phyloP scores from a whole-genome alignment of 1,284 basidiomycete species.

The Gomphus sp. region DNA sequence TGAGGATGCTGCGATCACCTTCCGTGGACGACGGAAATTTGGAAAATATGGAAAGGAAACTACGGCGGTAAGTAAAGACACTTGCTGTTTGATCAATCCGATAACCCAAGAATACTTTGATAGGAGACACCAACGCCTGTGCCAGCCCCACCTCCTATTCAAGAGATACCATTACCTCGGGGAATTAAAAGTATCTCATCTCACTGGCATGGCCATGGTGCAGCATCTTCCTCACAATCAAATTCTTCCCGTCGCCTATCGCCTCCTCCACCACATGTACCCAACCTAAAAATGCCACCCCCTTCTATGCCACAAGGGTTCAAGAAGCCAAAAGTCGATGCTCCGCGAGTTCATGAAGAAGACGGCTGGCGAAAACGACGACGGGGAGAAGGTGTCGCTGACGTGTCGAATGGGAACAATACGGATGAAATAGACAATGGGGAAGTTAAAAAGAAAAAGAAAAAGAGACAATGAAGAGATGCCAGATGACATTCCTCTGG shows the following conservation, averaged over 20 bases:
- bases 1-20: neutral
- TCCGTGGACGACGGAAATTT: conserved; percentile 2
- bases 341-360: neutral
- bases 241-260: neutral
- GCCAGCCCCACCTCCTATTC: neutral
- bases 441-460: neutral
- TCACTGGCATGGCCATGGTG: neutral
- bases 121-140: neutral
- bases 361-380: neutral
- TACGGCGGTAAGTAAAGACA: neutral
- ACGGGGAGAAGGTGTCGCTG: neutral
- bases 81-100: neutral
- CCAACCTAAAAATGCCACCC: neutral
- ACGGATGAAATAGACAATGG: neutral
- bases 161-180: neutral
- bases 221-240: neutral
- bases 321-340: conserved; percentile 2
- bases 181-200: neutral
- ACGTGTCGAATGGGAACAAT: neutral
- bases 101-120: neutral
- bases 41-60: conserved; percentile 5
- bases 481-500: too few species aligned
- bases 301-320: neutral
- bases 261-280: neutral
- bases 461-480: neutral